phyloP scores from a whole-genome alignment of 23 red algal species.

The Cyanidiococcus yangmingshanensis region DNA sequence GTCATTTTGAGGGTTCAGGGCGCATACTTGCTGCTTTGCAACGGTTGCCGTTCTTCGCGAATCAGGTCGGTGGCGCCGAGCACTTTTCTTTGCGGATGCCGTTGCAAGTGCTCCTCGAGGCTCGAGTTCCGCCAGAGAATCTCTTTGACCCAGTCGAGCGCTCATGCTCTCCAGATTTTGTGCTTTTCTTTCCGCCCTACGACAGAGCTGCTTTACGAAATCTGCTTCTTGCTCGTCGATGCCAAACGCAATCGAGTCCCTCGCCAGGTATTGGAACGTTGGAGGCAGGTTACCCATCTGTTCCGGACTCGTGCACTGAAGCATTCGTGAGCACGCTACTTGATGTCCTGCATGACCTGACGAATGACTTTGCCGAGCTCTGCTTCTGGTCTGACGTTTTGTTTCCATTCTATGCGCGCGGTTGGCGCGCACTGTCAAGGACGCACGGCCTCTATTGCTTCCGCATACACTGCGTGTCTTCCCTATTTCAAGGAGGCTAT shows the following conservation, averaged over 20 bases:
- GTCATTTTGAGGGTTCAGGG: background rate
- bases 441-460: background rate
- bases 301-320: background rate
- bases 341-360: background rate
- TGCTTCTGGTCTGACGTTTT: background rate
- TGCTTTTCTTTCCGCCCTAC: conserved; percentile 6
- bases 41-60: background rate
- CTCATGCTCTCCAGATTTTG: background rate
- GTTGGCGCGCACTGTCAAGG: background rate
- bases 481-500: background rate
- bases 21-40: background rate
- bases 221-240: background rate
- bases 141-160: background rate
- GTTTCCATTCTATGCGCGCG: background rate
- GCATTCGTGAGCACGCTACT: conserved; percentile 1
- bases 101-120: background rate
- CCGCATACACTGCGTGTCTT: background rate
- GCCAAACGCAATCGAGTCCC: background rate
- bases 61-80: background rate
- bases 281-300: background rate
- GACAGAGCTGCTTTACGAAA: background rate
- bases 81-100: background rate
- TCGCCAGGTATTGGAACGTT: background rate
- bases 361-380: background rate
- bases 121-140: background rate